These are phyloP conservation scores for Kuraishia cidri DNA, from an alignment of 805 yeast genomes.

Conservation along the genomic window DNA sequence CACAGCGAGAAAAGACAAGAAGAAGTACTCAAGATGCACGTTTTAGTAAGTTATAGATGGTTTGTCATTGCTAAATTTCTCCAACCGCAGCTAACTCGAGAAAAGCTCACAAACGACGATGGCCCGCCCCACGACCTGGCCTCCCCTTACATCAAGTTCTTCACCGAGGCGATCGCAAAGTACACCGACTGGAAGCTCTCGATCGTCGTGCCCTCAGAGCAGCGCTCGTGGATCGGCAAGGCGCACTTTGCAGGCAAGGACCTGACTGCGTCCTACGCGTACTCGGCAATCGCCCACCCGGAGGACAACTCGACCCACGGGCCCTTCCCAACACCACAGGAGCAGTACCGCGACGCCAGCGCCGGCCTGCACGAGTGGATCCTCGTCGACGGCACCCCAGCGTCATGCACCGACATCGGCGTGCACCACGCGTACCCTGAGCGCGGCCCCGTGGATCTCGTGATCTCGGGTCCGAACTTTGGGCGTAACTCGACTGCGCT, in stretches of 20 bases:
- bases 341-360: slow-evolving; percentile 20
- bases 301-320: slow-evolving; percentile 54
- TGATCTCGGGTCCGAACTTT: slow-evolving; percentile 90
- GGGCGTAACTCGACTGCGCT: slow-evolving; percentile 90
- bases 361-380: slow-evolving; percentile 68
- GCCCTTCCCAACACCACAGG: slow-evolving; percentile 50
- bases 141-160: slow-evolving; percentile 79
- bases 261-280: slow-evolving; percentile 53
- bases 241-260: slow-evolving; percentile 85
- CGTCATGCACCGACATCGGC: slow-evolving; percentile 90
- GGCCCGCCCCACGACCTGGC: slow-evolving; percentile 79
- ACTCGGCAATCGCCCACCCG: slow-evolving; percentile 35
- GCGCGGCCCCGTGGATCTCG: slow-evolving; percentile 66
- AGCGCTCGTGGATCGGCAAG: slow-evolving; percentile 94
- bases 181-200: slow-evolving; percentile 79
- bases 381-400: slow-evolving; percentile 89
- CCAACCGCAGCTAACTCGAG: background rate
- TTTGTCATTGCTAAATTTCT: background rate
- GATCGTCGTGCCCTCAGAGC: slow-evolving; percentile 79
- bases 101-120: slow-evolving; percentile 76
- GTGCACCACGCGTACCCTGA: slow-evolving; percentile 54
- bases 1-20: too few species aligned
- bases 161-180: slow-evolving; percentile 58
- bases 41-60: slow-evolving; percentile 5
- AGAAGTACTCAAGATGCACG: slow-evolving; percentile 6